phyloP scores from a whole-genome alignment of 225 moss, liverwort and hornwort species.

The Marchantia polymorpha region DNA sequence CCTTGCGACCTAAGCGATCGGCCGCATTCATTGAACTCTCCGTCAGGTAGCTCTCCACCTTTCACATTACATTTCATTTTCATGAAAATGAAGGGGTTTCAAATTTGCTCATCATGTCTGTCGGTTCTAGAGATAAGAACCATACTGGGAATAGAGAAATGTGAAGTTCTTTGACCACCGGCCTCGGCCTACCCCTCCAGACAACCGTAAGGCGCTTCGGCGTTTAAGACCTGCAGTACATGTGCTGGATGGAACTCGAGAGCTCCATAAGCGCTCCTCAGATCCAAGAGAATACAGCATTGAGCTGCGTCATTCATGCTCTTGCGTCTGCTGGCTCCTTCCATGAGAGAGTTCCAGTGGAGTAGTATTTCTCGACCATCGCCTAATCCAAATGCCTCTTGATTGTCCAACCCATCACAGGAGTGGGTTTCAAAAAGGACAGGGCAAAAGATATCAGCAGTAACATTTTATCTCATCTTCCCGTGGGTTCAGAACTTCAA shows the following conservation, averaged over 20 bases:
- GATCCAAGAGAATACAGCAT: not conserved
- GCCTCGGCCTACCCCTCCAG: not conserved
- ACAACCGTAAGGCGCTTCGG: not conserved
- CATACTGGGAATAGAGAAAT: not conserved
- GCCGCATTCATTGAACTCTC: not conserved
- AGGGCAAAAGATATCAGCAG: not conserved
- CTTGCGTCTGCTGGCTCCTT: not conserved
- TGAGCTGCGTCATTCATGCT: not conserved
- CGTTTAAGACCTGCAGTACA: too few relatives aligned
- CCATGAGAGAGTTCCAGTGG: not conserved
- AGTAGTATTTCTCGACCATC: not conserved
- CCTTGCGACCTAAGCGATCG: not conserved
- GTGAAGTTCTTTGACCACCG: not conserved
- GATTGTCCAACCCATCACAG: conserved; percentile 6
- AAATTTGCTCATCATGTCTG: not conserved
- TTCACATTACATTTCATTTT: not conserved
- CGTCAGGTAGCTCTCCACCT: not conserved
- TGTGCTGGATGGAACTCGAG: not conserved
- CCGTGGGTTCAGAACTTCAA: not conserved
- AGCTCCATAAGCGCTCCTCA: not conserved
- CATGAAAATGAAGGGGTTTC: not conserved
- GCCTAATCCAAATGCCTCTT: not conserved
- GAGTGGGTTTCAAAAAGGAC: not conserved
- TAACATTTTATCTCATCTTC: not conserved
- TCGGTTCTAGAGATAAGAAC: not conserved